Base-by-base conservation (phyloP, 345 rosid genomes). In the Toxicodendron radicans region DNA sequence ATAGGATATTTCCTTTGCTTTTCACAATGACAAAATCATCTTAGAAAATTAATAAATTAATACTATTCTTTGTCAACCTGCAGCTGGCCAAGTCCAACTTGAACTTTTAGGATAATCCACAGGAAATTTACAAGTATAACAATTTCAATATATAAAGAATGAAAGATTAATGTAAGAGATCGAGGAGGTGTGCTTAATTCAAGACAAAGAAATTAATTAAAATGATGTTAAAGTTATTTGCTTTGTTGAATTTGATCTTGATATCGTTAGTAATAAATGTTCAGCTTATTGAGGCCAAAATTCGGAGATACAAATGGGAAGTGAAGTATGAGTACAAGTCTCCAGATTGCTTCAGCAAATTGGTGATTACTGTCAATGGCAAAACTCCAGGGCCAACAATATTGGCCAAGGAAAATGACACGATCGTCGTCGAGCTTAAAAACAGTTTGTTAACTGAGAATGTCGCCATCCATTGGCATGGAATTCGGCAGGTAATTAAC, bases 321-420 rank as follows among this genome's bases (percentile, higher is more conserved):
- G 84, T 86, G 73, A 88, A 87, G 86, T 86, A 90, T 35, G 90
- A 86, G 66, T 90, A 79, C 79, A 91, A 49, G 53, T 85, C 94
- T 8, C 97, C 85, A 1, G 85, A 93, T 49, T 91, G 95, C 79
- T 9, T 74, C 20, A 80, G 69, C 73, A 91, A 93, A 76, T 76
- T 88, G 67, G 90, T 83, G 21, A 87, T 93, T 21, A 85, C 92
- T 54, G 65, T 91, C 52, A 91, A 93, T 27, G 95, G 92, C 23
- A 68, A 53, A 59, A 78, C 83, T 23, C 92, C 96, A 6, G 97
- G 97, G 4, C 94, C 90, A 0, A 77, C 92, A 11, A 87, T 90
- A 52, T 5, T 65, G 21, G 95, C 90, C 5, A 81, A 82, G 70
- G 86, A 87, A 69, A 85, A 89, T 38, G 95, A 94, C 57, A 87